Conservation (phyloP, 2,329 filamentous ascomycete genomes). For the Cercospora janseana region DNA sequence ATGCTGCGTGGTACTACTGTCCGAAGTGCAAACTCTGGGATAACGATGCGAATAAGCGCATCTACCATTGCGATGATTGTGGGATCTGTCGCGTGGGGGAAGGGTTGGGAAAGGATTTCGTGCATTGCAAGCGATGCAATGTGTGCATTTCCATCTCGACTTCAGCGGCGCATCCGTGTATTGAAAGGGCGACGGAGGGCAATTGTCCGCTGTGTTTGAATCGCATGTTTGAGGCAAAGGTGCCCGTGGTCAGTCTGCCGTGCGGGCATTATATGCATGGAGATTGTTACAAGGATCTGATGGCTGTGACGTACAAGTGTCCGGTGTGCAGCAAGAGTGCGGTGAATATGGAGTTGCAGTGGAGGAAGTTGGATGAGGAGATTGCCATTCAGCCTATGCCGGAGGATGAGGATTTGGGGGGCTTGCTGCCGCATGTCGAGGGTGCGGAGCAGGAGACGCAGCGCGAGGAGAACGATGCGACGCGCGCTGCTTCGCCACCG, state of each 20-base stretch:
- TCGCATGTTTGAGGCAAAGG: conserved; percentile 90
- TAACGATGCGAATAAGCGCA: conserved; percentile 82
- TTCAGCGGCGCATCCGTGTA: conserved; percentile 82
- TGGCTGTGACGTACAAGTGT: conserved; percentile 89
- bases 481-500: conserved; percentile 3
- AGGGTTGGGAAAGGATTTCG: conserved; percentile 93
- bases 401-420: conserved; percentile 37
- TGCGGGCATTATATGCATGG: conserved; percentile 96
- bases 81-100: conserved; percentile 90
- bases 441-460: conserved; percentile 9
- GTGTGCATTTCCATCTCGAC: conserved; percentile 91
- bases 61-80: conserved; percentile 95
- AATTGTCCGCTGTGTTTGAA: conserved; percentile 96
- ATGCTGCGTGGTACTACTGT: conserved; percentile 88
- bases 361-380: conserved; percentile 82
- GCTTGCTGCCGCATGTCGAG: conserved; percentile 28
- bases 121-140: conserved; percentile 96
- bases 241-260: conserved; percentile 86
- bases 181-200: conserved; percentile 90
- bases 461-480: conserved; percentile 33
- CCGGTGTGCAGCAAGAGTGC: conserved; percentile 95
- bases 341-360: conserved; percentile 96
- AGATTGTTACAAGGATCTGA: conserved; percentile 82
- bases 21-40: conserved; percentile 96
- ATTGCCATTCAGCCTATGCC: conserved; percentile 94